These are phyloP conservation scores for Dysphania ambrosioides DNA, from an alignment of 148 eudicot genomes.

Conservation along the genomic window DNA sequence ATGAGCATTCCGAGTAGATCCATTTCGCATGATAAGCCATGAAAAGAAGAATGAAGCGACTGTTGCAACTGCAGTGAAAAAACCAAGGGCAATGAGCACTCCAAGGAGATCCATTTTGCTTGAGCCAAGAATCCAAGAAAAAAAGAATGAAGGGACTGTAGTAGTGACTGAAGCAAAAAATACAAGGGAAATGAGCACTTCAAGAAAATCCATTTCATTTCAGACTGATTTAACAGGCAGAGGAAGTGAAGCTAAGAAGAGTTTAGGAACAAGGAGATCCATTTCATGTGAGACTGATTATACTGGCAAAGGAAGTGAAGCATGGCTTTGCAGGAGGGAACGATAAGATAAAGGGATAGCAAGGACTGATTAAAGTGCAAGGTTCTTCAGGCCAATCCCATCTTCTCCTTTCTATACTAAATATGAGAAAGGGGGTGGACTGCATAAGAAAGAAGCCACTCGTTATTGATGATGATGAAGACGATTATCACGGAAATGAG, in stretches of 20 bases:
- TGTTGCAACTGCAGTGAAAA: conserved; percentile 23
- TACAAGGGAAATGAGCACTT: conserved; percentile 37
- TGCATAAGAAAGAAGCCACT: conserved; percentile 75
- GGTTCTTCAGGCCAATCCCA: conserved; percentile 65
- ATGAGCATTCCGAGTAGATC: conserved; percentile 42
- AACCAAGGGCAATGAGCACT: conserved; percentile 34
- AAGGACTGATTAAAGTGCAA: conserved; percentile 74
- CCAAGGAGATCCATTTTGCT: conserved; percentile 32
- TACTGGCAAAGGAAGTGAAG: conserved; percentile 7
- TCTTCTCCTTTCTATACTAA: conserved; percentile 81
- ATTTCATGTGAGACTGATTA: conserved; percentile 24
- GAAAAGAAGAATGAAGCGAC: conserved; percentile 4
- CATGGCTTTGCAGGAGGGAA: conserved; percentile 31
- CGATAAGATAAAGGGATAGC: conserved; percentile 46
- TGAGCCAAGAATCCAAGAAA: conserved; percentile 14
- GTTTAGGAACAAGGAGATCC: conserved; percentile 40
- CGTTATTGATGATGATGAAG: conserved; percentile 59
- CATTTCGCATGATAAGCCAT: not conserved
- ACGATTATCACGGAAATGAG: conserved; percentile 23
- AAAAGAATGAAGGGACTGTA: conserved; percentile 18
- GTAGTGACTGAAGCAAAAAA: conserved; percentile 28
- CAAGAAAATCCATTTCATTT: conserved; percentile 33
- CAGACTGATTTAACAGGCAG: conserved; percentile 5
- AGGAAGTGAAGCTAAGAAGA: conserved; percentile 7
- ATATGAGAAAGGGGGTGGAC: conserved; percentile 84